phyloP scores from a whole-genome alignment of 495 filamentous ascomycete genomes.

The Penicillium turbatum region DNA sequence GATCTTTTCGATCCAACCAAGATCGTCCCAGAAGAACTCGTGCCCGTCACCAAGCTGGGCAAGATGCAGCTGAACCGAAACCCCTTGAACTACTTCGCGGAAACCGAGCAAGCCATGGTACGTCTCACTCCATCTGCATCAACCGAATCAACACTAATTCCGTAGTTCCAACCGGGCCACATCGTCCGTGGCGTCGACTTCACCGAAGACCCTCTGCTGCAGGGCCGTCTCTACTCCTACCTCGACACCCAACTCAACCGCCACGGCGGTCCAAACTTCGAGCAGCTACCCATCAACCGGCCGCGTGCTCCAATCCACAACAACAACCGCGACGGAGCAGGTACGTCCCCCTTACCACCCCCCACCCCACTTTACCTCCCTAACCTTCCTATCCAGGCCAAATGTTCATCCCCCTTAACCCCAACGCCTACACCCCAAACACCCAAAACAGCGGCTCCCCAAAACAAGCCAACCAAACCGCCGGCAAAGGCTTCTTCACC shows the following conservation, averaged over 20 bases:
- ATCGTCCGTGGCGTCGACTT: conserved; percentile 71
- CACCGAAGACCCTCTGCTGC: conserved; percentile 67
- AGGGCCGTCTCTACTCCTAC: conserved; percentile 72
- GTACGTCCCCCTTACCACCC: conserved; percentile 16
- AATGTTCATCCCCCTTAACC: conserved; percentile 48
- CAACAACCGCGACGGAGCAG: conserved; percentile 58
- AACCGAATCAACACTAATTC: conserved; percentile 3
- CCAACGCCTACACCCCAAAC: conserved; percentile 60
- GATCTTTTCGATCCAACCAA: conserved; percentile 75
- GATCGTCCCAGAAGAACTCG: conserved; percentile 68
- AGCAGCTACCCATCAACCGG: conserved; percentile 71
- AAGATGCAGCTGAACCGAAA: conserved; percentile 67
- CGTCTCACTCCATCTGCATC: conserved; percentile 12
- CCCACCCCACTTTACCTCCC: conserved; percentile 4
- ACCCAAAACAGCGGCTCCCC: conserved; percentile 63
- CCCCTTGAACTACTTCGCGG: conserved; percentile 72
- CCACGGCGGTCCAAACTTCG: conserved; percentile 65
- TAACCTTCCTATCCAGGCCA: conserved; percentile 21
- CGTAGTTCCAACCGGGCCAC: conserved; percentile 38
- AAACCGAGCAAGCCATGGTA: conserved; percentile 70
- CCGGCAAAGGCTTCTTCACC: conserved; percentile 70
- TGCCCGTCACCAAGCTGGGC: conserved; percentile 61
- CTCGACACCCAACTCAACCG: conserved; percentile 73
- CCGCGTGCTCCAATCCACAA: conserved; percentile 60
- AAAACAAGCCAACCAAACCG: conserved; percentile 64